A percentile compares a stretch with the other conserved stretches of the same genome.
These are phyloP conservation scores for Candida sonorensis DNA, from an alignment of 805 yeast genomes.

Conservation along the genomic window DNA sequence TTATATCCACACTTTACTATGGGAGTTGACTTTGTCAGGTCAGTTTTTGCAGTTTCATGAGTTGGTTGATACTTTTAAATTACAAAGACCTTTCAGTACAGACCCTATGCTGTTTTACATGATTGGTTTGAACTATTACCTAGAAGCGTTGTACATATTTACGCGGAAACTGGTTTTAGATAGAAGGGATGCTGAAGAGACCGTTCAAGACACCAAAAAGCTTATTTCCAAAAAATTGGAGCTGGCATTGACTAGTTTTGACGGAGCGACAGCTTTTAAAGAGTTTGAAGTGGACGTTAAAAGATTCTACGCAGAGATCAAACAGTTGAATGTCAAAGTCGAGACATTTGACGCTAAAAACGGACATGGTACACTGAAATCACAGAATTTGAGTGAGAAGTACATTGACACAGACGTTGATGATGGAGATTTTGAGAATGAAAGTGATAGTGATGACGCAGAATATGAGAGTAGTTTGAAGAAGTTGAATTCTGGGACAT, in stretches of 20 bases:
- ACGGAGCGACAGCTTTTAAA: constrained; percentile 4
- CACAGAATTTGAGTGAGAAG: neutral
- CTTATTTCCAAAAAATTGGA: constrained; percentile 1
- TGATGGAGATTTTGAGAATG: constrained; percentile 1
- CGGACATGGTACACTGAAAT: no score
- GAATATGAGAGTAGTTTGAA: no score
- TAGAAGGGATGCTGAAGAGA: neutral
- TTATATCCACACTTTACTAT: constrained; percentile 33
- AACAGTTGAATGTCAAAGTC: constrained; percentile 3
- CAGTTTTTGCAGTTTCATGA: constrained; percentile 30
- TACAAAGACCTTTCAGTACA: constrained; percentile 35
- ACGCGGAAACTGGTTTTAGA: constrained; percentile 3
- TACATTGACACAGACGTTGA: neutral
- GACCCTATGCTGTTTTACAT: constrained; percentile 37
- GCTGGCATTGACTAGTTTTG: constrained; percentile 1
- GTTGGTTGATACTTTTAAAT: constrained; percentile 29
- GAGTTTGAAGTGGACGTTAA: constrained; percentile 5
- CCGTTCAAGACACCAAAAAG: neutral
- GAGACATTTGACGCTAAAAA: neutral
- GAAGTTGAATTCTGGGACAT: no score
- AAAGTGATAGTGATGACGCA: neutral
- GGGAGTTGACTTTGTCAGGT: constrained; percentile 34
- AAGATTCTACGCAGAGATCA: constrained; percentile 1
- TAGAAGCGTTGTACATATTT: constrained; percentile 14
- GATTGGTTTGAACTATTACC: constrained; percentile 17